Evolutionary conservation across 2,329 filamentous ascomycete species (phyloP).

Genomic region (Pseudocercospora fuligena): DNA sequence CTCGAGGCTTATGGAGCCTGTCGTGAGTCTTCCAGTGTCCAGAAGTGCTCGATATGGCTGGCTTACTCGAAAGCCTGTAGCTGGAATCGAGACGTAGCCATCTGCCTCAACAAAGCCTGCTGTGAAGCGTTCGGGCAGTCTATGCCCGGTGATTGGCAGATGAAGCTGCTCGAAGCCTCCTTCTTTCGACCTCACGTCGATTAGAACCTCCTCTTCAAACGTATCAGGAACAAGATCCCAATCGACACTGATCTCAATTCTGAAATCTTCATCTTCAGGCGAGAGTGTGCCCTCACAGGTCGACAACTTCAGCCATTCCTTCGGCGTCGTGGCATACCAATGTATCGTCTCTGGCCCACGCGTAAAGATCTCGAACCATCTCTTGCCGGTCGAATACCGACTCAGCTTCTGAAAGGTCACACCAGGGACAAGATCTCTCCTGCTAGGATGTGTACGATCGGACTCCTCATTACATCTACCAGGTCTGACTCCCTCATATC

Average conservation of each 20-base stretch:
- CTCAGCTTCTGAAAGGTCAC: slow-evolving; percentile 55
- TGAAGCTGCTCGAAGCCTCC: slow-evolving; percentile 45
- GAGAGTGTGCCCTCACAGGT: not conserved
- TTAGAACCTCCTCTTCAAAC: not conserved
- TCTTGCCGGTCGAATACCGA: slow-evolving; percentile 40
- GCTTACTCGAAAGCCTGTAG: slow-evolving; percentile 40
- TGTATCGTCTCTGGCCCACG: not conserved
- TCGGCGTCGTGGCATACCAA: not conserved
- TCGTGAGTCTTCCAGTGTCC: slow-evolving; percentile 54
- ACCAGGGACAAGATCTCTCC: slow-evolving; percentile 50
- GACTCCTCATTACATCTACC: slow-evolving; percentile 44
- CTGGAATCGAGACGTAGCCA: slow-evolving; percentile 44
- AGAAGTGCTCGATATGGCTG: slow-evolving; percentile 55
- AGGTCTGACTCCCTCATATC: slow-evolving; percentile 31
- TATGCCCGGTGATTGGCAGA: slow-evolving; percentile 59
- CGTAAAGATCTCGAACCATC: not conserved
- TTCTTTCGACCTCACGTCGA: slow-evolving; percentile 12
- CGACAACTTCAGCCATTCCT: not conserved
- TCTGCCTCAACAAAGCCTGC: slow-evolving; percentile 68
- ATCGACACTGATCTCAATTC: not conserved
- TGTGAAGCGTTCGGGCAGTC: slow-evolving; percentile 56
- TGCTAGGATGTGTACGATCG: slow-evolving; percentile 63
- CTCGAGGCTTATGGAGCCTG: slow-evolving; percentile 43
- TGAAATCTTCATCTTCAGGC: not conserved
- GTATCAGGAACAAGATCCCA: slow-evolving; percentile 1